These are phyloP conservation scores for Parsonsia alboflavescens DNA, from an alignment of 257 asterid species.

Conservation along the genomic window DNA sequence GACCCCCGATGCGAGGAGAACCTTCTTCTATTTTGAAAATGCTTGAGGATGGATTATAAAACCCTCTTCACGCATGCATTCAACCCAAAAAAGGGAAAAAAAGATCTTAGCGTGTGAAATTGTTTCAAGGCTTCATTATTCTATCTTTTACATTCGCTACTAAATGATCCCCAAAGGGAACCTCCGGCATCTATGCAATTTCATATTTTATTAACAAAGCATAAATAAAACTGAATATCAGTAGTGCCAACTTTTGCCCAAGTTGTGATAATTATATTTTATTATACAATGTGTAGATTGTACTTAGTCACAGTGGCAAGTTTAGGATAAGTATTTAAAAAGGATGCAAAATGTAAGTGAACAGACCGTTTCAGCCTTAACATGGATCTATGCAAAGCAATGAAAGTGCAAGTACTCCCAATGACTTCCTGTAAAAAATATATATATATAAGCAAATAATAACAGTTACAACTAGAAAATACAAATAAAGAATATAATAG, in stretches of 20 bases:
- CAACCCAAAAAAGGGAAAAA: neutral
- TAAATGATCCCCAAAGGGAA: neutral
- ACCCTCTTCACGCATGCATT: neutral
- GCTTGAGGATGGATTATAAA: neutral
- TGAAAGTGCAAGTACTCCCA: slow-evolving; percentile 74
- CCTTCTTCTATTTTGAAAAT: neutral
- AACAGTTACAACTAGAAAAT: neutral
- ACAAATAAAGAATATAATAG: neutral
- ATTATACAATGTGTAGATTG: neutral
- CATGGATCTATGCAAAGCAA: slow-evolving; percentile 94
- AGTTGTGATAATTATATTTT: neutral
- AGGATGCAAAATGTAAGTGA: slow-evolving; percentile 13
- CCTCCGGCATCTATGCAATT: neutral
- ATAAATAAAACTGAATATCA: neutral
- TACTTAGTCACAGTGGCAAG: neutral
- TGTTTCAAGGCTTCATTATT: neutral
- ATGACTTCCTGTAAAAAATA: slow-evolving; percentile 61
- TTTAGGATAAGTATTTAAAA: neutral
- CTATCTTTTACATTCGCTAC: neutral
- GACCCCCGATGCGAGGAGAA: neutral
- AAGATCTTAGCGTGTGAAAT: too few relatives aligned
- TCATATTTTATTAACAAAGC: neutral
- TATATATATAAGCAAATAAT: neutral
- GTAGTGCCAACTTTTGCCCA: neutral
- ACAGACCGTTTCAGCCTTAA: slow-evolving; percentile 67